Evolutionary conservation across 2,329 filamentous ascomycete species (phyloP), one percentile per base, ranked within the genome.

Genomic region (Gyromitra esculenta): DNA sequence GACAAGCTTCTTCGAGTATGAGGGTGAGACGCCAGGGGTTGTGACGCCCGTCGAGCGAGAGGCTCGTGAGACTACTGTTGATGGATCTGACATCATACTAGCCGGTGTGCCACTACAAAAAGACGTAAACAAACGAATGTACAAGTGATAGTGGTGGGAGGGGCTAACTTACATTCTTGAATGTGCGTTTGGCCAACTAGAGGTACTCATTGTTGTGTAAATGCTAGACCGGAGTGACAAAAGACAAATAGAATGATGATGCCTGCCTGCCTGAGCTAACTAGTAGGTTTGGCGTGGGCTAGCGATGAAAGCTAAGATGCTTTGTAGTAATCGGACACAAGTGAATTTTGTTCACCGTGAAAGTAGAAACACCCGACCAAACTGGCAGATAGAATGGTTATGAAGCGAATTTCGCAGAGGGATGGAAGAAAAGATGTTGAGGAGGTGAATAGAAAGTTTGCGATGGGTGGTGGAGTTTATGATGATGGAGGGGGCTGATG

Each of bases 1-100:
- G 57, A 99, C 96, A 83, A 99, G 96, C 88, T 99, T 99, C 88
- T 99, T 99, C 80, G 95, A 98, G 57, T 78, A 80, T n/a, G 69
- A 63, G 1, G 73, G 71, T 15, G 71, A 45, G 35, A 65, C 72
- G 1, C 72, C 78, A 35, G 78, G 78, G 35, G 78, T 79, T 13
- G 79, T 79, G 37, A 67, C 64, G 11, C 77, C 78, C 4, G 78
- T 78, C 37, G 76, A 76, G 59, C 77, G 75, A 18, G 77, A 68
- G 37, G 43, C 63, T 57, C 72, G 65, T 18, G 72, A 75, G 18
- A 75, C 73, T 60, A 71, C 63, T 56, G 78, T 78, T 71, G 76
- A 79, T 50, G 76, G 76, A 56, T 75, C 65, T 35, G 78, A 79
- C 64, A 76, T 75, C 78, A 79, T 79, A 31, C 73, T 78, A 52